phyloP scores from a whole-genome alignment of 345 rosid genomes.

The Camelina hispida region DNA sequence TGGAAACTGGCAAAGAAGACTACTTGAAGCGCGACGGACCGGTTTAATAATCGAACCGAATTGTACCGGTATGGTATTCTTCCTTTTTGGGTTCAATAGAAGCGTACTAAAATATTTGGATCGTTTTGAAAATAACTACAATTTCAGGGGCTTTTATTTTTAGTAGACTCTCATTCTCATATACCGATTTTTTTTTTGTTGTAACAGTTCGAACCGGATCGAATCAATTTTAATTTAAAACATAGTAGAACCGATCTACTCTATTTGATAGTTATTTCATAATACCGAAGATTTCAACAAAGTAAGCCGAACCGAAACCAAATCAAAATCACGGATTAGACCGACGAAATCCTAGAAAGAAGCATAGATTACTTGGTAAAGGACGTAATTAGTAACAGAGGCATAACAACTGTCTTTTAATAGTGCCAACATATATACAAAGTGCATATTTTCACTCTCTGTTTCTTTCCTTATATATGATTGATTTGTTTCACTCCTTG shows the following conservation, averaged over 20 bases:
- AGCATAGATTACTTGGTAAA: constrained; percentile 12
- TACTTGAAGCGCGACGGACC: background rate
- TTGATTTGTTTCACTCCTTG: constrained; percentile 51
- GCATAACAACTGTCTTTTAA: constrained; percentile 1
- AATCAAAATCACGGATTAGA: background rate
- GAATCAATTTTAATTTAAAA: background rate
- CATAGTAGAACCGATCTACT: background rate
- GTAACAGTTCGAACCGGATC: background rate
- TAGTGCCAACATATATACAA: background rate
- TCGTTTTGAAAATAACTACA: background rate
- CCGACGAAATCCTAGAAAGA: background rate
- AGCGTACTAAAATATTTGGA: background rate
- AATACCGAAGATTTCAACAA: background rate
- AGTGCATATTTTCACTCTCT: background rate
- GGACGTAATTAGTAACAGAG: background rate
- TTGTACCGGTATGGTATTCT: constrained; percentile 8
- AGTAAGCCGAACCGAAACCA: background rate
- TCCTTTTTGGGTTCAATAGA: background rate
- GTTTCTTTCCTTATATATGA: background rate
- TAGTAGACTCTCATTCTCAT: too few species aligned
- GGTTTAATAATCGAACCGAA: background rate
- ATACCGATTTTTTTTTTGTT: too few species aligned
- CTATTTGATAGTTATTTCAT: background rate
- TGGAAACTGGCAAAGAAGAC: constrained; percentile 9
- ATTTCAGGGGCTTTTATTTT: background rate